Evolutionary conservation across 257 asterid genomes (phyloP), one percentile per base, ranked within the genome.

Genomic region (Solanum piurae): DNA sequence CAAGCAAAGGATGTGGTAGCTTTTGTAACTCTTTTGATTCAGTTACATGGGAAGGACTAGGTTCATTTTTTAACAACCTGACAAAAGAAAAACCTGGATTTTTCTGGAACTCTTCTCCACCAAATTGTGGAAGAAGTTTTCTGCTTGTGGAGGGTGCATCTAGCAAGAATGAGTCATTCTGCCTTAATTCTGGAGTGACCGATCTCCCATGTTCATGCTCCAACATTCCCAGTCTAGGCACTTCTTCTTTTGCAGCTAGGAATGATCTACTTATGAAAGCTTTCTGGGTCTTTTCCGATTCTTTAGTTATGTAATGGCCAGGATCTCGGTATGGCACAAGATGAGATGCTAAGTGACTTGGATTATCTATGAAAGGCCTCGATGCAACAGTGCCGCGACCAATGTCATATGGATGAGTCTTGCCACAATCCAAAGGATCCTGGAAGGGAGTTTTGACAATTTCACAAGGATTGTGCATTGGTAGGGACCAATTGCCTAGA

Each of bases 1-100:
- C 91, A 52, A 60, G 92, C 87, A 88, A 89, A 77, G 89, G 77
- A 38, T 66, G 83, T 2, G 92, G 93, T 77, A 92, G 87, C 87
- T 86, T 90, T 64, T 42, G 92, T 62, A n/a, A 62, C 71, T 62
- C 71, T 62, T n/a, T 62, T 10, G 71, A 25, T 62, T 62, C 71
- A 84, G 84, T 69, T 62, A 37, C 68, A 76, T 75, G 85, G 23
- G 84, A 38, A 88, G 73, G 72, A 37, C 64, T 52, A 31, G 69
- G 12, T 75, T 79, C 89, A 68, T 42, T 89, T 52, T 82, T 85
- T 36, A 79, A 60, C 89, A 40, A 58, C n/a, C 58, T 86, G 42
- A 73, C 37, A 80, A 86, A 69, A 60, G 90, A 87, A 68, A 72
- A 79, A 55, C 58, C 90, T 89, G 86, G 85, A 83, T 73, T n/a